A percentile compares a stretch with the other conserved stretches of the same genome.
Conservation (phyloP, 176 grass and related monocot genomes). For the Echinochloa phyllopogon region DNA sequence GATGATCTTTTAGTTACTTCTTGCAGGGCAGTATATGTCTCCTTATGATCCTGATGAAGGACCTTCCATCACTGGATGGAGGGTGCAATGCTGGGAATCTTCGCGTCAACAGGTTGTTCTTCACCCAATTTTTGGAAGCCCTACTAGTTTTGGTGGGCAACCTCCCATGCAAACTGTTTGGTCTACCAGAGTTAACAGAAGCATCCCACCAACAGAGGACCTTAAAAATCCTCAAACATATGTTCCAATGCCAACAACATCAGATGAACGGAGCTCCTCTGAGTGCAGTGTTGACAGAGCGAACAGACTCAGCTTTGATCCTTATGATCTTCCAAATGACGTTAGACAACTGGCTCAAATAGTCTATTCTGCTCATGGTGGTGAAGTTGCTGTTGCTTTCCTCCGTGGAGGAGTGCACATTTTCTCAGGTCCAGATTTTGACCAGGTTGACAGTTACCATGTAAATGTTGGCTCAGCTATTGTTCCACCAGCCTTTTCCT, state of each 20-base stretch:
- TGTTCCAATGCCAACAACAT: slow-evolving; percentile 70
- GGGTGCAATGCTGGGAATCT: slow-evolving; percentile 98
- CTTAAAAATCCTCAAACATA: slow-evolving; percentile 83
- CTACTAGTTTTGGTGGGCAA: slow-evolving; percentile 75
- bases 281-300: slow-evolving; percentile 93
- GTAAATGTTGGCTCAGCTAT: slow-evolving; percentile 97
- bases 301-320: slow-evolving; percentile 91
- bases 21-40: slow-evolving; percentile 98
- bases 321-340: slow-evolving; percentile 98
- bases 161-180: slow-evolving; percentile 97
- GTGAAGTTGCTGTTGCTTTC: slow-evolving; percentile 94
- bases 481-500: slow-evolving; percentile 94
- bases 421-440: slow-evolving; percentile 91
- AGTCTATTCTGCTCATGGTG: slow-evolving; percentile 92
- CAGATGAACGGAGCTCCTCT: slow-evolving; percentile 88
- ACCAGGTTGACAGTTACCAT: slow-evolving; percentile 92
- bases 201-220: slow-evolving; percentile 93
- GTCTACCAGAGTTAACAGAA: slow-evolving; percentile 93
- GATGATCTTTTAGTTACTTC: slow-evolving; percentile 31
- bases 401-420: slow-evolving; percentile 95
- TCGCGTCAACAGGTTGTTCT: slow-evolving; percentile 93
- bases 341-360: slow-evolving; percentile 96
- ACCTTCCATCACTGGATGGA: slow-evolving; percentile 98
- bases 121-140: slow-evolving; percentile 99
- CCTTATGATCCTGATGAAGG: slow-evolving; percentile 99